phyloP scores from a whole-genome alignment of 306 rosid genomes.

The Crataegus laevigata region DNA sequence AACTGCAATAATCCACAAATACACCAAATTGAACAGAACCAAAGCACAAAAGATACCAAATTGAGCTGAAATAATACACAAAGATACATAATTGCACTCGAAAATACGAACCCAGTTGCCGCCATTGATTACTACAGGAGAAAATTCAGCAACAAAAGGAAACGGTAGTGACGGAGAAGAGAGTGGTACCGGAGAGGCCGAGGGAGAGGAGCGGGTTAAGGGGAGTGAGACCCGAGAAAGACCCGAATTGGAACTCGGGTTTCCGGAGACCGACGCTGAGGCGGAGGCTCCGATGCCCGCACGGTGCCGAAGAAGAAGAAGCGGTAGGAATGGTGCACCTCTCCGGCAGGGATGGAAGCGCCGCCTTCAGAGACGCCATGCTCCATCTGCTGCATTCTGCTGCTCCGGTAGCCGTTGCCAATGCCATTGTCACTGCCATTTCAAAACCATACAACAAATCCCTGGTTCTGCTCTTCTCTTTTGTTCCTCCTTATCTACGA shows the following conservation, averaged over 20 bases:
- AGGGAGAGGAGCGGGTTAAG: constrained; percentile 20
- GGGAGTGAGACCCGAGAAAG: constrained; percentile 63
- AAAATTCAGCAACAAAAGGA: background rate
- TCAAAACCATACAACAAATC: background rate
- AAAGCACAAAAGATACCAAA: background rate
- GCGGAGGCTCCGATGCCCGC: constrained; percentile 4
- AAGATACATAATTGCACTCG: background rate
- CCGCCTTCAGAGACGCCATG: constrained; percentile 53
- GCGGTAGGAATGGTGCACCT: constrained; percentile 16
- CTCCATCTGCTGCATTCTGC: constrained; percentile 36
- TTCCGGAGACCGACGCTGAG: constrained; percentile 18
- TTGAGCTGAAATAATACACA: background rate
- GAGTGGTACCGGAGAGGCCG: constrained; percentile 46
- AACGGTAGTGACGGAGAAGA: background rate
- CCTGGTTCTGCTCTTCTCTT: background rate
- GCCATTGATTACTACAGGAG: background rate
- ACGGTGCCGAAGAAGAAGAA: constrained; percentile 9
- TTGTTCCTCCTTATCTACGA: background rate
- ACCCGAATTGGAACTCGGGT: constrained; percentile 30
- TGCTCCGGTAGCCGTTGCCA: constrained; percentile 13
- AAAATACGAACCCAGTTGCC: background rate
- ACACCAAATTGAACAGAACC: too few relatives aligned
- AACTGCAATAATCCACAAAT: too few relatives aligned
- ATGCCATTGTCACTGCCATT: constrained; percentile 11
- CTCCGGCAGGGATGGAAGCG: constrained; percentile 38